Conservation (phyloP, 2,329 filamentous ascomycete species). For the Tolypocladium amazonense region DNA sequence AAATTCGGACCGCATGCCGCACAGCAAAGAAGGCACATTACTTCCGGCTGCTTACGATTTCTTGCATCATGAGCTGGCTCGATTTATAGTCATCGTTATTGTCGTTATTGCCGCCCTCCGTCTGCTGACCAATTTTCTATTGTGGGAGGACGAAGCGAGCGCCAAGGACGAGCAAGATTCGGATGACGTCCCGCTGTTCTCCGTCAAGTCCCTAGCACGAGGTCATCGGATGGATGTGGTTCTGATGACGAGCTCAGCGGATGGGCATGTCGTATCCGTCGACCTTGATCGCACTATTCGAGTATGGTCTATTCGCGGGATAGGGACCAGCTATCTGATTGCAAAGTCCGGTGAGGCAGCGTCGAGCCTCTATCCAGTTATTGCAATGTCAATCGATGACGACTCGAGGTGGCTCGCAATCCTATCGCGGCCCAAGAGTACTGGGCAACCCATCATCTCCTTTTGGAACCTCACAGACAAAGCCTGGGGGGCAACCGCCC, state of each 20-base stretch:
- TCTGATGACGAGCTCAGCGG: conserved; percentile 49
- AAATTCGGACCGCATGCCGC: conserved; percentile 54
- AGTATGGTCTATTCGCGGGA: conserved; percentile 50
- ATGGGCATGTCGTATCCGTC: conserved; percentile 57
- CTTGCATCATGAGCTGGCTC: conserved; percentile 43
- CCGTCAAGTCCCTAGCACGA: conserved; percentile 47
- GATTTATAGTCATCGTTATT: conserved; percentile 53
- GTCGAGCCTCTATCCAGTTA: conserved; percentile 44
- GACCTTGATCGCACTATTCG: conserved; percentile 60
- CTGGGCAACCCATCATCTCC: conserved; percentile 25
- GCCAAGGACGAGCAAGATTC: conserved; percentile 33
- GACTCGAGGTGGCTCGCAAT: conserved; percentile 56
- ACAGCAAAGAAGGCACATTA: conserved; percentile 24
- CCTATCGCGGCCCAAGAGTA: conserved; percentile 38
- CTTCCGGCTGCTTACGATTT: conserved; percentile 50
- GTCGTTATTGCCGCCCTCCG: conserved; percentile 54
- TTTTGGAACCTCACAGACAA: conserved; percentile 53
- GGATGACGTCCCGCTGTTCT: conserved; percentile 39
- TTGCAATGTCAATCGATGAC: conserved; percentile 54
- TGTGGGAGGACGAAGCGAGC: conserved; percentile 51
- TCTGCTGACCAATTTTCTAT: conserved; percentile 62
- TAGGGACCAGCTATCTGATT: conserved; percentile 29
- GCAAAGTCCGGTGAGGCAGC: conserved; percentile 27
- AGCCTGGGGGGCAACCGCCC: conserved; percentile 42
- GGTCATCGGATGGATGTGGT: conserved; percentile 62